Evolutionary conservation across 2,329 filamentous ascomycete species (phyloP).

Genomic region (Paramyrothecium sp.): DNA sequence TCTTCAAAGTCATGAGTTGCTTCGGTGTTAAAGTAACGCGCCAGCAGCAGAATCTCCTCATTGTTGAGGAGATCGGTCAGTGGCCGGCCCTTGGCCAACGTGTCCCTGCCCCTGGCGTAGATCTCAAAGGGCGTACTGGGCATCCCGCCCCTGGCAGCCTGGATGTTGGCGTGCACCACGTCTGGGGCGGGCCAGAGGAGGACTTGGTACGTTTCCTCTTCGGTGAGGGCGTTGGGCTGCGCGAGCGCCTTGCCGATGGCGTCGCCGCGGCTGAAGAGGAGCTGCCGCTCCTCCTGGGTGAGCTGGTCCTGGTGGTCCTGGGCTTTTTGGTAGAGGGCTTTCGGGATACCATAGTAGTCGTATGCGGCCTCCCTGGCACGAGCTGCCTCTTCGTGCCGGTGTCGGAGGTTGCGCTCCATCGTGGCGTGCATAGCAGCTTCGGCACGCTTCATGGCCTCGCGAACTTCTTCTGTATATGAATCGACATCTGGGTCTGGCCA

Average conservation of each 20-base stretch:
- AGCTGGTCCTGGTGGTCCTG: background rate
- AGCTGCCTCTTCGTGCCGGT: background rate
- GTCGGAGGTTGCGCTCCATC: background rate
- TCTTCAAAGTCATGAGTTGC: background rate
- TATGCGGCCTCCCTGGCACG: background rate
- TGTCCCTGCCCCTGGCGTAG: constrained; percentile 3
- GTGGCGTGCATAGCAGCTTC: background rate
- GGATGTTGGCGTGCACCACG: constrained; percentile 6
- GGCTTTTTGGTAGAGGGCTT: background rate
- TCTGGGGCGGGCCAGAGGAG: constrained; percentile 11
- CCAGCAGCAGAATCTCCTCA: constrained; percentile 1
- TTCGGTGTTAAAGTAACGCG: background rate
- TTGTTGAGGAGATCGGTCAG: background rate
- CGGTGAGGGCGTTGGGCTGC: constrained; percentile 8
- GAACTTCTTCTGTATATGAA: background rate
- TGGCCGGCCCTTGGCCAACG: background rate
- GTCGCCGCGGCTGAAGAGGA: background rate
- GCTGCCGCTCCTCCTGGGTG: background rate
- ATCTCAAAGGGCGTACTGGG: constrained; percentile 1
- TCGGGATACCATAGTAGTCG: background rate
- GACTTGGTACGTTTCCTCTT: constrained; percentile 5
- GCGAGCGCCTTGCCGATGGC: background rate
- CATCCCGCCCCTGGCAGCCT: background rate
- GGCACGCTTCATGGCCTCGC: background rate
- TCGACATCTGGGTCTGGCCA: constrained; percentile 4